These are phyloP conservation scores for Daldinia sp. DNA, from an alignment of 2,329 filamentous ascomycete species.

Conservation along the genomic window DNA sequence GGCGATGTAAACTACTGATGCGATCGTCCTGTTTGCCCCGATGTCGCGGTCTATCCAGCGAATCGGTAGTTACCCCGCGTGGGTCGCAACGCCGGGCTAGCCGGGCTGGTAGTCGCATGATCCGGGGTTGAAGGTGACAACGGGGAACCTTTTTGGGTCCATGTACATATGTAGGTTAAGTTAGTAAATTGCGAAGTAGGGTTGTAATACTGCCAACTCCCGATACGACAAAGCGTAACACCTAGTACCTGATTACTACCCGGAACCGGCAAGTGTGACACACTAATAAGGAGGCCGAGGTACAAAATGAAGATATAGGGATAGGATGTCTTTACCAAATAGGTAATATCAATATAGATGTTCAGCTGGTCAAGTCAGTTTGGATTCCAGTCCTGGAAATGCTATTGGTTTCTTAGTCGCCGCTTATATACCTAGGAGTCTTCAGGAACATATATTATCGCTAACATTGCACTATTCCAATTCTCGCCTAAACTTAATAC, in stretches of 20 bases:
- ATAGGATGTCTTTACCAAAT: not conserved
- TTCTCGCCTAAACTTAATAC: no score
- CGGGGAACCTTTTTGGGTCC: conserved; percentile 1
- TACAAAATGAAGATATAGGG: conserved; percentile 5
- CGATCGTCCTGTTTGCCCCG: conserved; percentile 27
- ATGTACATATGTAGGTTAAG: conserved; percentile 8
- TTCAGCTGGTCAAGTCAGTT: not conserved
- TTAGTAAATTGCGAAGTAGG: conserved; percentile 11
- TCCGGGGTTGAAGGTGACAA: conserved; percentile 23
- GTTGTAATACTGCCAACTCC: conserved; percentile 24
- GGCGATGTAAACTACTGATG: conserved; percentile 10
- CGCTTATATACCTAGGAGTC: not conserved
- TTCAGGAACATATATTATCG: no score
- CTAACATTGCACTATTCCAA: not conserved
- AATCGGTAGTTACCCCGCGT: conserved; percentile 40
- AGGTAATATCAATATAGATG: not conserved
- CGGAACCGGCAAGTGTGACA: not conserved
- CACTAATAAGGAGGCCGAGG: not conserved
- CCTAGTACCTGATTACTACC: conserved; percentile 10
- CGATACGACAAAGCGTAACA: conserved; percentile 25
- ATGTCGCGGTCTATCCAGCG: conserved; percentile 37
- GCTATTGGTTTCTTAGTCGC: not conserved
- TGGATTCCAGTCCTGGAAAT: not conserved
- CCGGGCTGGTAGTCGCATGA: conserved; percentile 30
- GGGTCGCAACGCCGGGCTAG: conserved; percentile 27